These are phyloP conservation scores for Alternaria sp. DNA, from an alignment of 2,329 filamentous ascomycete genomes.

Conservation along the genomic window DNA sequence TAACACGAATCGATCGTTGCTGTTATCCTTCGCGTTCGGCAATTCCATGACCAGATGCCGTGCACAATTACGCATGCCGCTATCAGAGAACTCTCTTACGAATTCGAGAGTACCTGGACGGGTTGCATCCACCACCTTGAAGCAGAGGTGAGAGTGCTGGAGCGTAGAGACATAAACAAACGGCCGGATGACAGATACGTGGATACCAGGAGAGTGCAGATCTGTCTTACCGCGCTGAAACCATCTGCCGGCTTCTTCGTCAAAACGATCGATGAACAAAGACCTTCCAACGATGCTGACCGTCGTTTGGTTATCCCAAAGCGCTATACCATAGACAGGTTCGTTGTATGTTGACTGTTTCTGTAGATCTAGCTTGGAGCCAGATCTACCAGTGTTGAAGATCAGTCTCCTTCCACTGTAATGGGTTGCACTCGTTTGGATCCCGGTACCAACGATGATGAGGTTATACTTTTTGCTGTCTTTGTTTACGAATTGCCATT, in stretches of 20 bases:
- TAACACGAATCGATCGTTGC: slow-evolving; percentile 36
- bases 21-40: neutral
- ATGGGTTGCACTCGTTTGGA: slow-evolving; percentile 26
- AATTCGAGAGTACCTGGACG: slow-evolving; percentile 36
- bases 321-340: slow-evolving; percentile 46
- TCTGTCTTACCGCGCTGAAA: slow-evolving; percentile 49
- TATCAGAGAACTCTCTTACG: slow-evolving; percentile 42
- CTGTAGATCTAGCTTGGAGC: slow-evolving; percentile 62
- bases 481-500: slow-evolving; percentile 69
- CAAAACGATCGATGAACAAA: slow-evolving; percentile 43
- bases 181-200: slow-evolving; percentile 58
- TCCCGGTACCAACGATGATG: slow-evolving; percentile 66
- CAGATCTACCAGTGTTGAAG: slow-evolving; percentile 37
- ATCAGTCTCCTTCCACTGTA: slow-evolving; percentile 44
- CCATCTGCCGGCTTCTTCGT: slow-evolving; percentile 50
- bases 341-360: slow-evolving; percentile 45
- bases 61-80: slow-evolving; percentile 39
- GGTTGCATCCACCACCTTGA: slow-evolving; percentile 52
- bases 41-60: slow-evolving; percentile 39
- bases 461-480: slow-evolving; percentile 66
- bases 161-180: slow-evolving; percentile 65
- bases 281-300: slow-evolving; percentile 40
- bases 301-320: slow-evolving; percentile 37
- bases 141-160: slow-evolving; percentile 62
- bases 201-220: slow-evolving; percentile 60